Percentiles rank a stretch among this genome's conserved stretches.
Conservation (phyloP, 192 early-diverging fungal species). For the Backusella westeae region DNA sequence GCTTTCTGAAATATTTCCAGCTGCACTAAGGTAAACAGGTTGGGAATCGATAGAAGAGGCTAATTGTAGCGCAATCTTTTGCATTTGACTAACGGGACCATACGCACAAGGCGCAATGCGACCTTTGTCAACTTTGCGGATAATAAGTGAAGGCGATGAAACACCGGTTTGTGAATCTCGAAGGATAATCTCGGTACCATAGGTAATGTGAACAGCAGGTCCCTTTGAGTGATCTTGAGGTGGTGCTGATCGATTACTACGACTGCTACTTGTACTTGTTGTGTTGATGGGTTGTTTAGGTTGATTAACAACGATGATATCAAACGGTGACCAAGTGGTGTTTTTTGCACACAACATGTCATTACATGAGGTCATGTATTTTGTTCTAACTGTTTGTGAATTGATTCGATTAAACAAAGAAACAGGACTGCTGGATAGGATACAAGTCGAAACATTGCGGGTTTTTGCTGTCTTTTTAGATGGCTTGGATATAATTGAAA, state of each 20-base stretch:
- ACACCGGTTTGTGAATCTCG: slow-evolving; percentile 64
- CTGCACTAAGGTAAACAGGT: slow-evolving; percentile 33
- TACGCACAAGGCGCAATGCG: slow-evolving; percentile 62
- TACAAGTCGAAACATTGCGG: slow-evolving; percentile 72
- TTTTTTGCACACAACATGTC: slow-evolving; percentile 57
- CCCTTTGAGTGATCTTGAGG: background rate
- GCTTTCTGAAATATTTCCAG: slow-evolving; percentile 25
- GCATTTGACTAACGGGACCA: slow-evolving; percentile 84
- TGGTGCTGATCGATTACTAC: background rate
- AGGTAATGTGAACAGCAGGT: slow-evolving; percentile 27
- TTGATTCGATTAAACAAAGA: slow-evolving; percentile 92
- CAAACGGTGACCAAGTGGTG: slow-evolving; percentile 59
- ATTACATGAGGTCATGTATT: slow-evolving; percentile 72
- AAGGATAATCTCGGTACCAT: slow-evolving; percentile 72
- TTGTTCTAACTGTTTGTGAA: slow-evolving; percentile 87
- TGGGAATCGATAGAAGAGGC: slow-evolving; percentile 25
- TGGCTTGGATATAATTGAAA: slow-evolving; percentile 91
- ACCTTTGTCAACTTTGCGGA: slow-evolving; percentile 80
- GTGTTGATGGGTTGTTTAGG: background rate
- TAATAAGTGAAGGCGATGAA: slow-evolving; percentile 66
- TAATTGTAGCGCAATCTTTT: slow-evolving; percentile 70
- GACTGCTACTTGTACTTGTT: background rate
- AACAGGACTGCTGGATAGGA: slow-evolving; percentile 73
- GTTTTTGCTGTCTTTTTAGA: slow-evolving; percentile 89
- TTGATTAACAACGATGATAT: slow-evolving; percentile 45